These are phyloP conservation scores for Trametes coccinea DNA, from an alignment of 768 basidiomycete genomes.

Conservation along the genomic window DNA sequence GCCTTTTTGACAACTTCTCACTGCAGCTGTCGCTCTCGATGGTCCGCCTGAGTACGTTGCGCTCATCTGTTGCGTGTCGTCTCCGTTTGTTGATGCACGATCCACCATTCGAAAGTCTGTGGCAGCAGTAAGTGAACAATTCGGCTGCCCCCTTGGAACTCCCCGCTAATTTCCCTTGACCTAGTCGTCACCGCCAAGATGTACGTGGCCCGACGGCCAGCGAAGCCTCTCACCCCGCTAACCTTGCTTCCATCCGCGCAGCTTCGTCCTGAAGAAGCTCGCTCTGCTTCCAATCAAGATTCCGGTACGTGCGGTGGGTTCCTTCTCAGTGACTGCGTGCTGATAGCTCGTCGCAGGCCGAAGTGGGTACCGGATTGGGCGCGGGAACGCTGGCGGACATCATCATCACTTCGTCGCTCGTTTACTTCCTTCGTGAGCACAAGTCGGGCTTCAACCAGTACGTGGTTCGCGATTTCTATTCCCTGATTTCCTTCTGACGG, in stretches of 20 bases:
- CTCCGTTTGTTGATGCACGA: no score
- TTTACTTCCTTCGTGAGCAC: slow-evolving; percentile 5
- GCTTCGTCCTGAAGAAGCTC: not conserved
- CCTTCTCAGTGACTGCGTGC: not conserved
- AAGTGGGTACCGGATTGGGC: slow-evolving; percentile 15
- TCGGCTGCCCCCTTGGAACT: no score
- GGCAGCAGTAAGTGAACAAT: no score
- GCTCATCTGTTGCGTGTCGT: not conserved
- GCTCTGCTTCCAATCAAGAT: not conserved
- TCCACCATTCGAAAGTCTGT: no score
- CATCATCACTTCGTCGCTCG: slow-evolving; percentile 18
- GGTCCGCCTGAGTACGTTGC: slow-evolving; percentile 10
- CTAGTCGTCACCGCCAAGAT: slow-evolving; percentile 6
- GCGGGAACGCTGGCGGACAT: slow-evolving; percentile 16
- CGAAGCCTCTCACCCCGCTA: not conserved
- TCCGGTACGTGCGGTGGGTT: not conserved
- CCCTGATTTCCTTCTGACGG: not conserved
- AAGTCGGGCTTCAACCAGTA: slow-evolving; percentile 17
- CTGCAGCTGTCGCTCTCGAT: slow-evolving; percentile 3
- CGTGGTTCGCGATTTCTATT: not conserved
- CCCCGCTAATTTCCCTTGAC: no score
- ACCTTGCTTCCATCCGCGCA: not conserved
- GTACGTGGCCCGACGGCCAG: not conserved
- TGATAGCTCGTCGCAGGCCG: not conserved
- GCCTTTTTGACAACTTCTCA: not conserved